A percentile compares a stretch with the other conserved stretches of the same genome.
Conservation (phyloP, 1,284 basidiomycete species). For the Boletus semigastroideus region DNA sequence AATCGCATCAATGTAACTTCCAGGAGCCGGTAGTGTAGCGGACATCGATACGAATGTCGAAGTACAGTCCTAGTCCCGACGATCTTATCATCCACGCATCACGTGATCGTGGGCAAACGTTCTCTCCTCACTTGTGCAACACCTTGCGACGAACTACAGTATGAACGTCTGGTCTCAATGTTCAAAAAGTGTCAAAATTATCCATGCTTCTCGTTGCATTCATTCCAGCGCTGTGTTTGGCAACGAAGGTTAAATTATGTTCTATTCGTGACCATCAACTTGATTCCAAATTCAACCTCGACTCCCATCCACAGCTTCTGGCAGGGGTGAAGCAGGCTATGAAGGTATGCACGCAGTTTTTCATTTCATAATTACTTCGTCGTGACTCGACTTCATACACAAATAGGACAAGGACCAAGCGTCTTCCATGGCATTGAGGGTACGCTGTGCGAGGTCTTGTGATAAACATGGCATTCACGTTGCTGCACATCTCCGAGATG, state of each 20-base stretch:
- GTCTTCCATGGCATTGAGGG: constrained; percentile 60
- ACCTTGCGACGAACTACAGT: background rate
- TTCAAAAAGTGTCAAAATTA: constrained; percentile 9
- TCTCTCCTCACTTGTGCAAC: background rate
- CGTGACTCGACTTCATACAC: constrained; percentile 4
- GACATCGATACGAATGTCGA: constrained; percentile 14
- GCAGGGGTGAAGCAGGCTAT: constrained; percentile 56
- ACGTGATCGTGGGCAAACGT: constrained; percentile 23
- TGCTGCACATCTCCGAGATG: constrained; percentile 52
- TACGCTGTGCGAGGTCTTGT: constrained; percentile 32
- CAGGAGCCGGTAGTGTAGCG: constrained; percentile 37
- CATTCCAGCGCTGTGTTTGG: constrained; percentile 13
- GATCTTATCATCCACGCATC: constrained; percentile 17
- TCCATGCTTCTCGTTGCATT: constrained; percentile 8
- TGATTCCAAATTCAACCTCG: background rate
- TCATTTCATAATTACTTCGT: background rate
- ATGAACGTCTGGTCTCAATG: constrained; percentile 20
- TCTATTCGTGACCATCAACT: background rate
- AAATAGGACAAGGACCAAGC: constrained; percentile 52
- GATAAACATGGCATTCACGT: background rate
- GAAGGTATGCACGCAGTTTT: constrained; percentile 48
- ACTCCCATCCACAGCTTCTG: constrained; percentile 36
- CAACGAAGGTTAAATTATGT: constrained; percentile 23
- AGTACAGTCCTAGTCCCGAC: no score
- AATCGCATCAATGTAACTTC: constrained; percentile 49